A percentile compares a stretch with the other conserved stretches of the same genome.
Evolutionary conservation across 306 rosid genomes (phyloP).

Genomic region (Fragaria vesca): DNA sequence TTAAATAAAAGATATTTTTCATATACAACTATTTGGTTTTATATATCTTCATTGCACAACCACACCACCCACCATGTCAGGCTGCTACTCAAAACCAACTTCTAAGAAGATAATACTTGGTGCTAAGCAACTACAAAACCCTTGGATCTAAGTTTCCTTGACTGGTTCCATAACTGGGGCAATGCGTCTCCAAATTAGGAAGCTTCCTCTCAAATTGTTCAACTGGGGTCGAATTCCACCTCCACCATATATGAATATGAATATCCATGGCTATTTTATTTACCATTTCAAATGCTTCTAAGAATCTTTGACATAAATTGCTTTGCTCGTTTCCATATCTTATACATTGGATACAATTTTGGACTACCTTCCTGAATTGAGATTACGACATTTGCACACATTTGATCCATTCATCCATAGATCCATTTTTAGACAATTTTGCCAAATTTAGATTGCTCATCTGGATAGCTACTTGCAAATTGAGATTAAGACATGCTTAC

Average conservation of each 20-base stretch:
- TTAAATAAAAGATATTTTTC: no score
- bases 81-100: background rate
- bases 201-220: background rate
- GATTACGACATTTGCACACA: background rate
- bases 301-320: background rate
- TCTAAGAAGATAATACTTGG: background rate
- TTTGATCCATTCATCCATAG: no score
- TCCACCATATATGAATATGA: background rate
- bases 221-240: background rate
- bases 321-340: background rate
- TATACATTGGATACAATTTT: background rate
- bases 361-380: background rate
- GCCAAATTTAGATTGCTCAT: background rate
- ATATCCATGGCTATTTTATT: background rate
- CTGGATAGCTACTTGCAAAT: background rate
- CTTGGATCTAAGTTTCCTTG: background rate
- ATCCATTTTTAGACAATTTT: background rate
- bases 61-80: background rate
- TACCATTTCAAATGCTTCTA: background rate
- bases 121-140: background rate
- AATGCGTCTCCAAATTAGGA: background rate
- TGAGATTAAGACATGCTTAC: background rate
- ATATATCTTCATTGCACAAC: no score
- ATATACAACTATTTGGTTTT: no score
- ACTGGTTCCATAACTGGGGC: no score